A percentile compares a stretch with the other conserved stretches of the same genome.
These are phyloP conservation scores for Penicillium sp. DNA, from an alignment of 2,329 filamentous ascomycete species.

Conservation along the genomic window DNA sequence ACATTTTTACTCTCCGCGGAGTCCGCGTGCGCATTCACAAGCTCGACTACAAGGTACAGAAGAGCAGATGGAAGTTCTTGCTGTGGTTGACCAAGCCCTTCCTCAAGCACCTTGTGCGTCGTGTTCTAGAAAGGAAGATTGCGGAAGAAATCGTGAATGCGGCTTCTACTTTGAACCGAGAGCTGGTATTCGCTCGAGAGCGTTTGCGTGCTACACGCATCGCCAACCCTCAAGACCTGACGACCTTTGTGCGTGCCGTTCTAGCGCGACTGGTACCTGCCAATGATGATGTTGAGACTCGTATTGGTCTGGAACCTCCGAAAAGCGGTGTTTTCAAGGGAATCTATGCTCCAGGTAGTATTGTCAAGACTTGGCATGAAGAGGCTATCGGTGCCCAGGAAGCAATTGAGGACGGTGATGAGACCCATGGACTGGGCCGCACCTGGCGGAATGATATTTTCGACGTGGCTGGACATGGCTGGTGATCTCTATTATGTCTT, in stretches of 20 bases:
- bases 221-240: conserved; percentile 73
- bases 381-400: conserved; percentile 71
- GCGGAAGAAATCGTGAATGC: conserved; percentile 68
- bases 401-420: conserved; percentile 68
- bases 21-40: conserved; percentile 85
- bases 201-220: conserved; percentile 82
- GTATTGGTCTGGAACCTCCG: conserved; percentile 67
- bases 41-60: conserved; percentile 72
- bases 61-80: conserved; percentile 72
- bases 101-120: conserved; percentile 75
- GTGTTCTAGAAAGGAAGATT: conserved; percentile 76
- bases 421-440: conserved; percentile 51
- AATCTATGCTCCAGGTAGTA: conserved; percentile 83
- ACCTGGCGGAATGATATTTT: conserved; percentile 88
- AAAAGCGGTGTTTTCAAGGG: conserved; percentile 71
- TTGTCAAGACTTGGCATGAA: conserved; percentile 87
- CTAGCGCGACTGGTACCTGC: conserved; percentile 72
- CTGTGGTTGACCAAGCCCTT: conserved; percentile 84
- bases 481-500: neutral
- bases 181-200: conserved; percentile 83
- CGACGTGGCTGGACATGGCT: conserved; percentile 41
- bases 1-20: conserved; percentile 73
- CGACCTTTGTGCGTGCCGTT: conserved; percentile 80
- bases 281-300: conserved; percentile 73
- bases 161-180: conserved; percentile 74